Percentiles rank a stretch among this genome's conserved stretches.
Evolutionary conservation across 805 yeast genomes (phyloP).

Genomic region (Jamesozyma spencerorum): DNA sequence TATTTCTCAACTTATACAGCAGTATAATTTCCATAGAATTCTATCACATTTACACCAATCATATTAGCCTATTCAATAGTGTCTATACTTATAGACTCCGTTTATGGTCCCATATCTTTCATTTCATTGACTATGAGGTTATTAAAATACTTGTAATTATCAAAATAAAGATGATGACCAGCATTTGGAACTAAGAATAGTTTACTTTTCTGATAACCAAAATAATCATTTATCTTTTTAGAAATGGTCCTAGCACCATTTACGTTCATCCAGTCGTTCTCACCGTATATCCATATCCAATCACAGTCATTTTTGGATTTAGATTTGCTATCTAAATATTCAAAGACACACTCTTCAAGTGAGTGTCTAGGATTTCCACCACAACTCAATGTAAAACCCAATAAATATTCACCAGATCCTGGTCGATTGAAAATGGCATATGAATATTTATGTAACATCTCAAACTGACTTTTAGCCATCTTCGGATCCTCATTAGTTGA

Average conservation of each 20-base stretch:
- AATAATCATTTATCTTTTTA: conserved; percentile 16
- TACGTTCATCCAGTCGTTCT: conserved; percentile 58
- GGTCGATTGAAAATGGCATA: conserved; percentile 75
- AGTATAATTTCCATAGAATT: too few relatives aligned
- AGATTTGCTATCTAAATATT: conserved; percentile 8
- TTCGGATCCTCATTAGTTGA: conserved; percentile 13
- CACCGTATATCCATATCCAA: conserved; percentile 80
- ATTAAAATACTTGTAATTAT: conserved; percentile 50
- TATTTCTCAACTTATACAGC: too few relatives aligned
- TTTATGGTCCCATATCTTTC: too few relatives aligned
- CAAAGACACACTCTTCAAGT: conserved; percentile 32
- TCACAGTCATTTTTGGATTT: conserved; percentile 49
- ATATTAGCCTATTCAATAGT: too few relatives aligned
- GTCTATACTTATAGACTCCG: too few relatives aligned
- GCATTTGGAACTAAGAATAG: conserved; percentile 42
- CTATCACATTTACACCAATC: too few relatives aligned
- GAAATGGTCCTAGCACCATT: conserved; percentile 33
- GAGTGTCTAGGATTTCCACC: conserved; percentile 88
- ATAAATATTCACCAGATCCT: conserved; percentile 91
- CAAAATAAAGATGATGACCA: conserved; percentile 77
- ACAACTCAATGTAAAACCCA: conserved; percentile 75
- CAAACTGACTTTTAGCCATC: conserved; percentile 13
- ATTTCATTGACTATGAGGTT: conserved; percentile 42
- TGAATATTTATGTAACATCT: conserved; percentile 63
- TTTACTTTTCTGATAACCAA: conserved; percentile 19